Percentiles rank a stretch among this genome's conserved stretches.
Evolutionary conservation across 1,139 yeast species (phyloP).

Genomic region (Blastobotrys elegans): DNA sequence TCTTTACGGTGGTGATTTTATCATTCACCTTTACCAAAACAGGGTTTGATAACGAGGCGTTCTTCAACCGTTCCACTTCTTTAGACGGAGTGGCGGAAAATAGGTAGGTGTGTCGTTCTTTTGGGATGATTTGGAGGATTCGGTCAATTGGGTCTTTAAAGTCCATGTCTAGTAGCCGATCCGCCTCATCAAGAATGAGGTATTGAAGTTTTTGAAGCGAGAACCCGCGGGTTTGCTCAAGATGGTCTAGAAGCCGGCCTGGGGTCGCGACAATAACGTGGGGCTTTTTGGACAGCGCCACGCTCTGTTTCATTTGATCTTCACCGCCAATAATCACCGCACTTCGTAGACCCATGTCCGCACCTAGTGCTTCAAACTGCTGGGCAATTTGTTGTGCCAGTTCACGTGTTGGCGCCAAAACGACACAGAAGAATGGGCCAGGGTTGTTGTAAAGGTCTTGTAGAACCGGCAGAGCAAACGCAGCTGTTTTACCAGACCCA

Average conservation of each 20-base stretch:
- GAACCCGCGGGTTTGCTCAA: constrained; percentile 92
- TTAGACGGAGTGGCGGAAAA: constrained; percentile 97
- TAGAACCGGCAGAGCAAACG: constrained; percentile 85
- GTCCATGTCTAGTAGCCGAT: constrained; percentile 90
- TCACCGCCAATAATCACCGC: constrained; percentile 95
- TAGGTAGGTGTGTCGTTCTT: constrained; percentile 75
- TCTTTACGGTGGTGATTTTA: constrained; percentile 89
- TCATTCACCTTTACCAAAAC: constrained; percentile 86
- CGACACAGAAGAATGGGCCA: constrained; percentile 81
- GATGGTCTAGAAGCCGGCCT: constrained; percentile 91
- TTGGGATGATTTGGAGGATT: constrained; percentile 80
- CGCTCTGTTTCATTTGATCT: constrained; percentile 97
- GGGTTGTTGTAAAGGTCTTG: constrained; percentile 90
- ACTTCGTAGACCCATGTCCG: constrained; percentile 82
- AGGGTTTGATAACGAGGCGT: constrained; percentile 87
- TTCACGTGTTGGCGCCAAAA: constrained; percentile 95
- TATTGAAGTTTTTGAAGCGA: constrained; percentile 72
- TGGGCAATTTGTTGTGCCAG: constrained; percentile 93
- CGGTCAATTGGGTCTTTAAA: constrained; percentile 92
- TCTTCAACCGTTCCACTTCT: constrained; percentile 87
- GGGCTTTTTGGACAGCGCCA: constrained; percentile 89
- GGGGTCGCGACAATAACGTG: constrained; percentile 96
- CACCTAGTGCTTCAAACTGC: constrained; percentile 90
- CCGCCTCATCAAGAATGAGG: constrained; percentile 96
- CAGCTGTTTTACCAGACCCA: constrained; percentile 98